A percentile compares a stretch with the other conserved stretches of the same genome.
phyloP scores from a whole-genome alignment of 1,139 yeast species.

The Blastobotrys proliferans region DNA sequence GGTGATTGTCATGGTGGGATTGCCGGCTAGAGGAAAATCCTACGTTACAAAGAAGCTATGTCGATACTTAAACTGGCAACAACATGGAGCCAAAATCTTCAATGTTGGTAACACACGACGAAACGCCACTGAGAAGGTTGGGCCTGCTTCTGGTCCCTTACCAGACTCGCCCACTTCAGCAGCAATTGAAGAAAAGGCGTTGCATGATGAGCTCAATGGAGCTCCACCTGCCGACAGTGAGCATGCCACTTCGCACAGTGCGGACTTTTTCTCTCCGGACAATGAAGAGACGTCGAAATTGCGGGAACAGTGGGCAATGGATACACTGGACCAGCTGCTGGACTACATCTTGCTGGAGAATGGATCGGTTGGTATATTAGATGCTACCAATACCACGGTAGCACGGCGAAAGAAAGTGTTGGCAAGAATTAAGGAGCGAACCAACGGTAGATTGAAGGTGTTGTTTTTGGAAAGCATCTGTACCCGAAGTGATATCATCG shows the following conservation, averaged over 20 bases:
- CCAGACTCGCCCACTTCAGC: conserved; percentile 71
- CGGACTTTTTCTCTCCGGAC: conserved; percentile 82
- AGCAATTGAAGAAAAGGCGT: conserved; percentile 6
- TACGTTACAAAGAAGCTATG: conserved; percentile 88
- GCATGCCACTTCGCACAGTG: conserved; percentile 44
- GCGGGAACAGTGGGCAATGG: conserved; percentile 95
- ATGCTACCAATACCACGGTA: conserved; percentile 85
- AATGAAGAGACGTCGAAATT: conserved; percentile 60
- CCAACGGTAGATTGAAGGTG: conserved; percentile 72
- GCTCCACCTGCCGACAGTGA: conserved; percentile 4
- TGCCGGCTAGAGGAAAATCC: conserved; percentile 75
- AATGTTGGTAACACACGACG: conserved; percentile 94
- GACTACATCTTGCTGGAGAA: conserved; percentile 75
- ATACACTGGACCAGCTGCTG: conserved; percentile 77
- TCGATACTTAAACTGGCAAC: conserved; percentile 85
- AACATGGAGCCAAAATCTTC: conserved; percentile 83
- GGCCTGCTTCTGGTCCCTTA: conserved; percentile 69
- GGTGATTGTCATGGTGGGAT: conserved; percentile 90
- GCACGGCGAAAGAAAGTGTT: conserved; percentile 65
- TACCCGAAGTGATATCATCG: conserved; percentile 71
- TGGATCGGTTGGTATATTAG: conserved; percentile 92
- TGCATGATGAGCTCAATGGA: conserved; percentile 13
- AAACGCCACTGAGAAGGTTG: conserved; percentile 55
- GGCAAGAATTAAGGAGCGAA: conserved; percentile 63
- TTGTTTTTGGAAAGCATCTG: conserved; percentile 85